Base-by-base conservation (phyloP, 2,329 filamentous ascomycete species). In the Didymella exigua region DNA sequence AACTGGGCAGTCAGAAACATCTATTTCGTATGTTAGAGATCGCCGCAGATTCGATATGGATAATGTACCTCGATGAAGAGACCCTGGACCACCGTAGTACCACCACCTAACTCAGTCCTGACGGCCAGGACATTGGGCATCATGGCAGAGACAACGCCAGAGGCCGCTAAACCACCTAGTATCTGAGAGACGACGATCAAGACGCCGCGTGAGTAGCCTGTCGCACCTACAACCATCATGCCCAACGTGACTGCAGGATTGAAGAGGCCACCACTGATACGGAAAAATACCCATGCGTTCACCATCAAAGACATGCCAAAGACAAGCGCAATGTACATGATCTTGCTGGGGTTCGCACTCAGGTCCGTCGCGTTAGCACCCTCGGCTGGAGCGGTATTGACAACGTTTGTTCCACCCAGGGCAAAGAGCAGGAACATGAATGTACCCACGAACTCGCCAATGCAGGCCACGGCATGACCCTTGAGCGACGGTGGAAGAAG, bases 111-210 rank as follows among this genome's bases (percentile, higher is more conserved):
- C 10, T 72, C 75, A 3, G 78, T 80, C 14, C 71, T 70, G 5
- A 81, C 78, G 38, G 71, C 70, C 30, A 81, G 69, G 9, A 70
- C 68, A 5, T 75, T 75, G 2, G 79, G 78, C 40, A 80, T 78
- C 19, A 80, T 69, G 2, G 66, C 72, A 1, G 71, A 74, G 3
- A 79, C 77, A 4, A 81, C 59, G 5, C 61, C 79, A 14, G 78
- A 71, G 31, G 79, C 72, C 8, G 75, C 66, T 45, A 81, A 78
- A 30, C 68, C 74, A 30, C 75, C 78, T 9, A 78, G 57, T 5
- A 81, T 67, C 60, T 81, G 78, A 4, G 77, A 61, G 54, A 80
- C 60, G 59, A 79, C 74, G 58, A 79, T 67, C 26, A 80, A 53
- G 10, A 51, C 50, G 5, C 73, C 78, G 40, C 78, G 73, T 13